Evolutionary conservation across 108 stramenopile species (phyloP).

Genomic region (Asterionellopsis glacialis): DNA sequence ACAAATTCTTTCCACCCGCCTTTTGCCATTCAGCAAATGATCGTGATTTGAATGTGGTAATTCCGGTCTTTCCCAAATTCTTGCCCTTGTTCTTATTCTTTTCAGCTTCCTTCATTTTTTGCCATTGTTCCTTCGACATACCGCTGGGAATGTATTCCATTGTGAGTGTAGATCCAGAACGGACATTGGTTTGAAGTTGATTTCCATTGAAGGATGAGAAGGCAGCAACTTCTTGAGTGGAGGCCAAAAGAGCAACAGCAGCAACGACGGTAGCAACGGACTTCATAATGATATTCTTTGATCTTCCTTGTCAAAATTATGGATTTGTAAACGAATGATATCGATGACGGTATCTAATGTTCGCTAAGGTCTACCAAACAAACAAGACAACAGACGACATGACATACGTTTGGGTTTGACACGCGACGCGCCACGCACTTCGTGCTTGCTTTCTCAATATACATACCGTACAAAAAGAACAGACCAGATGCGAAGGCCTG

Average conservation of each 20-base stretch:
- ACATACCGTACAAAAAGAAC: too few species aligned
- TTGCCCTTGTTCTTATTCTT: slow-evolving; percentile 70
- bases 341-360: too few species aligned
- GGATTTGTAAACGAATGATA: too few species aligned
- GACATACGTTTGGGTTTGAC: too few species aligned
- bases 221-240: slow-evolving; percentile 25
- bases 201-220: slow-evolving; percentile 58
- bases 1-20: slow-evolving; percentile 78
- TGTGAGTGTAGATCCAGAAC: slow-evolving; percentile 27
- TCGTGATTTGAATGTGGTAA: slow-evolving; percentile 81
- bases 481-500: too few species aligned
- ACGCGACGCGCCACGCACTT: too few species aligned
- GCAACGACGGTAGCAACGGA: slow-evolving; percentile 16
- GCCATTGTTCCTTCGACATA: slow-evolving; percentile 78
- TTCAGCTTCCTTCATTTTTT: slow-evolving; percentile 71
- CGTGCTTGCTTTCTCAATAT: too few species aligned
- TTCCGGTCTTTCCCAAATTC: slow-evolving; percentile 75
- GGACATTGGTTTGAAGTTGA: slow-evolving; percentile 18
- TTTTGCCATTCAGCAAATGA: slow-evolving; percentile 85
- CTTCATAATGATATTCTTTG: slow-evolving; percentile 28
- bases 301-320: too few species aligned
- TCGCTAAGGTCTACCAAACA: too few species aligned
- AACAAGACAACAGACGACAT: too few species aligned
- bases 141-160: slow-evolving; percentile 77
- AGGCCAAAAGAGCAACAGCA: slow-evolving; percentile 14